Conservation (phyloP, 2,329 filamentous ascomycete genomes). For the Tolypocladium pustulatum region DNA sequence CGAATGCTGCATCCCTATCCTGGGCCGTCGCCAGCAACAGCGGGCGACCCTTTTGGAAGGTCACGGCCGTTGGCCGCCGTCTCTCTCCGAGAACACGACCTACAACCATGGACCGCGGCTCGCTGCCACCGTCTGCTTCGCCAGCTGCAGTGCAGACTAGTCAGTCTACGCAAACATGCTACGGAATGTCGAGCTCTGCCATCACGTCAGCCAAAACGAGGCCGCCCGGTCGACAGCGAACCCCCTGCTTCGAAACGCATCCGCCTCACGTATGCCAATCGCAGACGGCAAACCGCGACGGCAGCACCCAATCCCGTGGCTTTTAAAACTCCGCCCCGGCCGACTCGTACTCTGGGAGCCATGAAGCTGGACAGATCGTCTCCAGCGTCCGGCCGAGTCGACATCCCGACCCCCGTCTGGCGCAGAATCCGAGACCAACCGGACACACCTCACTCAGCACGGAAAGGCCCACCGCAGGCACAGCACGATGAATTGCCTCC, state of each 20-base stretch:
- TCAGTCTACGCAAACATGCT: slow-evolving; percentile 25
- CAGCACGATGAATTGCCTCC: not conserved
- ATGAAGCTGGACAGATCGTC: slow-evolving; percentile 18
- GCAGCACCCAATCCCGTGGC: not conserved
- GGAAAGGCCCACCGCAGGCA: not conserved
- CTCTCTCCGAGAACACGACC: slow-evolving; percentile 1
- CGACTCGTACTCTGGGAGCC: slow-evolving; percentile 15
- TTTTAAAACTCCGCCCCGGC: slow-evolving; percentile 14
- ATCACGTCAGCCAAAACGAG: slow-evolving; percentile 11
- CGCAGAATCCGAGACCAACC: slow-evolving; percentile 15
- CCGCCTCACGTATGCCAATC: slow-evolving; percentile 19
- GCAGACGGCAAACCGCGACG: slow-evolving; percentile 6
- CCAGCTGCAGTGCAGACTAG: slow-evolving; percentile 32
- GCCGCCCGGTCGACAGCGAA: slow-evolving; percentile 1
- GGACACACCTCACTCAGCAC: not conserved
- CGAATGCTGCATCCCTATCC: not conserved
- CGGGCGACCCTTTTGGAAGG: not conserved
- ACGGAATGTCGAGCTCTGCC: slow-evolving; percentile 8
- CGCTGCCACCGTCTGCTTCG: slow-evolving; percentile 36
- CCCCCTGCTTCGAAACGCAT: slow-evolving; percentile 13
- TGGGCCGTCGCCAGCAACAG: not conserved
- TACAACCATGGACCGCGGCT: slow-evolving; percentile 34
- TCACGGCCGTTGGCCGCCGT: not conserved
- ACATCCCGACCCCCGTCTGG: slow-evolving; percentile 18
- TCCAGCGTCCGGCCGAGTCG: slow-evolving; percentile 12